These are phyloP conservation scores for Elaphomyces granulatus DNA, from an alignment of 495 filamentous ascomycete genomes.

Conservation along the genomic window DNA sequence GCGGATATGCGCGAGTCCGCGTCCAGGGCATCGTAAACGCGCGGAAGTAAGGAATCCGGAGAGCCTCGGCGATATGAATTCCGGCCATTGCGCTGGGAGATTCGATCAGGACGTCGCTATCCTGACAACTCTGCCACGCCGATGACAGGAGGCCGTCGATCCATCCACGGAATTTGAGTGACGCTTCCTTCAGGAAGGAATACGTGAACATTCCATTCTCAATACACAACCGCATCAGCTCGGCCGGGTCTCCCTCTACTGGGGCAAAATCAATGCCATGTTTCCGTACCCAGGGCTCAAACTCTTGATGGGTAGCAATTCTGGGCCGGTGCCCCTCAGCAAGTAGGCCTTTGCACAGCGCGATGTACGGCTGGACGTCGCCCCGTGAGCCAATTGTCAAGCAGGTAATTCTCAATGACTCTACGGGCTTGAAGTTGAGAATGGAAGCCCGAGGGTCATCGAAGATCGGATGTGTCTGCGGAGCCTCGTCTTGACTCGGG, in stretches of 20 bases:
- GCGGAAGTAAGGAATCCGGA: slow-evolving; percentile 89
- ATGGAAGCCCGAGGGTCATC: slow-evolving; percentile 88
- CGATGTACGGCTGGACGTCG: slow-evolving; percentile 96
- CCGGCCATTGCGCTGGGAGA: slow-evolving; percentile 96
- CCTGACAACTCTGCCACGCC: slow-evolving; percentile 76
- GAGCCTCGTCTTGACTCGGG: slow-evolving; percentile 25
- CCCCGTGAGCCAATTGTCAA: slow-evolving; percentile 91
- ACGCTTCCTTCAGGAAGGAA: slow-evolving; percentile 77
- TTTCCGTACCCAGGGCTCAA: slow-evolving; percentile 70
- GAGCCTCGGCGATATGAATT: slow-evolving; percentile 95
- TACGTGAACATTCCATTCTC: slow-evolving; percentile 97
- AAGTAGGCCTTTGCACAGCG: slow-evolving; percentile 79
- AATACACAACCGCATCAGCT: slow-evolving; percentile 90
- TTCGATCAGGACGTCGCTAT: slow-evolving; percentile 82
- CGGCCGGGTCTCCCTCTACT: slow-evolving; percentile 82
- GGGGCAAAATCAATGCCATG: slow-evolving; percentile 87
- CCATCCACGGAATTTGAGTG: slow-evolving; percentile 82
- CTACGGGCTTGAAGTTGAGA: slow-evolving; percentile 81
- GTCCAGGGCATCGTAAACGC: slow-evolving; percentile 99
- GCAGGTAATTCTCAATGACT: slow-evolving; percentile 77
- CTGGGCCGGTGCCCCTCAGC: slow-evolving; percentile 74
- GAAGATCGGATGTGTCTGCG: slow-evolving; percentile 54
- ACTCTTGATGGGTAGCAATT: slow-evolving; percentile 89
- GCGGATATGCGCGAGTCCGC: slow-evolving; percentile 85
- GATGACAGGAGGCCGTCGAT: slow-evolving; percentile 75